A percentile compares a stretch with the other conserved stretches of the same genome.
Evolutionary conservation across 352 stramenopile genomes (phyloP).

Genomic region (Pythium brachiatum): DNA sequence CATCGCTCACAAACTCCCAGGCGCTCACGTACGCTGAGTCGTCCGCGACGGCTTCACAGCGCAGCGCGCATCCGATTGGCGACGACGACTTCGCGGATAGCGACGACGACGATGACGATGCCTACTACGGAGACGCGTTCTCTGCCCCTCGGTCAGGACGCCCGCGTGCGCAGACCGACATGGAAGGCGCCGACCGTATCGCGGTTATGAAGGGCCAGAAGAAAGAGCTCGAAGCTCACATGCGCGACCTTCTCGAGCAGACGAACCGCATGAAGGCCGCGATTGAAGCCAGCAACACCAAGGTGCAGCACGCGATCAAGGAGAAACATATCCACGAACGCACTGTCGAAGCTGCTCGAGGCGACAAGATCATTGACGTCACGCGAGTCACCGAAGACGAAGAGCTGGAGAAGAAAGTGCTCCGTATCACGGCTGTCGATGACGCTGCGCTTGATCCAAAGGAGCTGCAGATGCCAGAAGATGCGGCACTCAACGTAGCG

Average conservation of each 20-base stretch:
- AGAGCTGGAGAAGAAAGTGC: slow-evolving; percentile 39
- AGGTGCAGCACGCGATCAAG: slow-evolving; percentile 39
- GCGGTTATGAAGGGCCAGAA: slow-evolving; percentile 66
- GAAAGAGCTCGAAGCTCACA: slow-evolving; percentile 62
- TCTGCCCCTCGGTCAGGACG: slow-evolving; percentile 20
- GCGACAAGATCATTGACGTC: slow-evolving; percentile 66
- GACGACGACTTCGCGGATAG: slow-evolving; percentile 27
- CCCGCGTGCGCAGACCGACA: slow-evolving; percentile 61
- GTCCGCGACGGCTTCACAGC: slow-evolving; percentile 16
- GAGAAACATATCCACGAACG: slow-evolving; percentile 35
- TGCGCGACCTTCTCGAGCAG: slow-evolving; percentile 53
- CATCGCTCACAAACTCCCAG: slow-evolving; percentile 23
- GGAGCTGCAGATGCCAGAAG: slow-evolving; percentile 28
- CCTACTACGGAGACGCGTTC: slow-evolving; percentile 4
- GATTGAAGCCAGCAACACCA: slow-evolving; percentile 45
- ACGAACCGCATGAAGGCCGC: slow-evolving; percentile 57
- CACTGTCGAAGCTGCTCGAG: slow-evolving; percentile 41
- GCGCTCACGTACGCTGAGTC: slow-evolving; percentile 19
- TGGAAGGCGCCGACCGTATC: slow-evolving; percentile 52
- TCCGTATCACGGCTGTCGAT: slow-evolving; percentile 33
- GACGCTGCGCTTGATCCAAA: slow-evolving; percentile 23
- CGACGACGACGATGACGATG: slow-evolving; percentile 25
- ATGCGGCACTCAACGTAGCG: slow-evolving; percentile 56
- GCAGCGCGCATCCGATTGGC: neutral
- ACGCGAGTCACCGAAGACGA: slow-evolving; percentile 49